Base-by-base conservation (phyloP, 768 basidiomycete genomes). In the Heimioporus sp. region DNA sequence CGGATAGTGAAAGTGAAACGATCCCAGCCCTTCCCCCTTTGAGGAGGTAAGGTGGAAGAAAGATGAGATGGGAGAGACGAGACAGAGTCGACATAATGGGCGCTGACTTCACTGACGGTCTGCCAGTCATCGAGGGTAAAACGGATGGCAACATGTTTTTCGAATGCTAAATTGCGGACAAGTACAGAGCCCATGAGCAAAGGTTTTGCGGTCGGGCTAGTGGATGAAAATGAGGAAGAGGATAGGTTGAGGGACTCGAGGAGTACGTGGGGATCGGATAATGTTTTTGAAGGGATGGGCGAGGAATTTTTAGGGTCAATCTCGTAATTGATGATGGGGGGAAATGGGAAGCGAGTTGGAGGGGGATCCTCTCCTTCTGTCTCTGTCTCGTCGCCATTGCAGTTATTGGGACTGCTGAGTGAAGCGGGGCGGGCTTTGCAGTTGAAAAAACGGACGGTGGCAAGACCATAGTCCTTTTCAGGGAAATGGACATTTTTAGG, bases 71-170 rank as follows among this genome's bases (percentile, higher is more conserved):
- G 79, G 67, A 70, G 8, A 24, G 69, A 41, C 4, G 73, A 55
- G 24, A 85, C 62, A 16, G 76, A 77, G n/a, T 68, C 67, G 35
- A 71, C 61, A 54, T 85, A 70, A 42, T 62, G 69, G n/a, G 78
- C 86, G 39, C 69, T 54, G 31, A 97, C 92, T 66, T 98, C 96
- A 39, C 83, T 86, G 1, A 90, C 90, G 4, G 95, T 98, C 56
- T 87, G 83, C 96, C 96, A 98, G 43, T 88, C 84, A 68, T 98
- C 96, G 43, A 96, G 75, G 2, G 96, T 98, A 67, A 95, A 98
- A 1, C 95, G 76, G 1, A 97, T 78, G 0, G 81, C 84, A 42
- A 98, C 86, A 46, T 80, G 76, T 71, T 98, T 98, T 67, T 90
- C 85, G 55, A 89, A 98, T 0, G 89, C 75, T 48, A 97, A 58